phyloP scores from a whole-genome alignment of 768 basidiomycete species.

The Trametes meyenii region DNA sequence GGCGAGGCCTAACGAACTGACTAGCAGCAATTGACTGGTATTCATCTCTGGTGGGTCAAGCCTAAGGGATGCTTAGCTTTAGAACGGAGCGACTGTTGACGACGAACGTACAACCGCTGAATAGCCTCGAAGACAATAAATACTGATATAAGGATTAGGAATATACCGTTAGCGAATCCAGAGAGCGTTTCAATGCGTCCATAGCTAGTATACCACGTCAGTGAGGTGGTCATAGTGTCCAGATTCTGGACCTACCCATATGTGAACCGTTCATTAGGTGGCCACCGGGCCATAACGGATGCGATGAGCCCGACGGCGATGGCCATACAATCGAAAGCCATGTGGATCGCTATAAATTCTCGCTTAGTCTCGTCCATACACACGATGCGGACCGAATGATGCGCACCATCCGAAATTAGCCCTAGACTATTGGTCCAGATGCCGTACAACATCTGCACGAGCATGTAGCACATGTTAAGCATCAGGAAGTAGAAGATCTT shows the following conservation, averaged over 20 bases:
- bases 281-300: constrained; percentile 98
- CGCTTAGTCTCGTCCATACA: neutral
- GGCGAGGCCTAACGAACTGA: constrained; percentile 85
- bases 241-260: constrained; percentile 70
- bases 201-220: constrained; percentile 56
- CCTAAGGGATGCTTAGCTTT: constrained; percentile 40
- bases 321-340: constrained; percentile 99
- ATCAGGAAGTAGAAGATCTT: constrained; percentile 97
- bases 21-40: constrained; percentile 86
- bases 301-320: constrained; percentile 95
- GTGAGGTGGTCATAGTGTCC: neutral
- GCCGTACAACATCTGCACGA: constrained; percentile 95
- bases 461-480: constrained; percentile 94
- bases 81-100: neutral
- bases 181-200: constrained; percentile 96
- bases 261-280: constrained; percentile 90
- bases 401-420: constrained; percentile 89
- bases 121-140: constrained; percentile 99
- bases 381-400: neutral
- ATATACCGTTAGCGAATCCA: constrained; percentile 97
- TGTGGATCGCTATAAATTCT: constrained; percentile 80
- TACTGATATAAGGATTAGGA: constrained; percentile 90
- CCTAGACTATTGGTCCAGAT: constrained; percentile 98
- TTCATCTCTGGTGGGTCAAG: constrained; percentile 98
- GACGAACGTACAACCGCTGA: constrained; percentile 74